phyloP scores from a whole-genome alignment of 441 rosid genomes.

The Populus hybrid region DNA sequence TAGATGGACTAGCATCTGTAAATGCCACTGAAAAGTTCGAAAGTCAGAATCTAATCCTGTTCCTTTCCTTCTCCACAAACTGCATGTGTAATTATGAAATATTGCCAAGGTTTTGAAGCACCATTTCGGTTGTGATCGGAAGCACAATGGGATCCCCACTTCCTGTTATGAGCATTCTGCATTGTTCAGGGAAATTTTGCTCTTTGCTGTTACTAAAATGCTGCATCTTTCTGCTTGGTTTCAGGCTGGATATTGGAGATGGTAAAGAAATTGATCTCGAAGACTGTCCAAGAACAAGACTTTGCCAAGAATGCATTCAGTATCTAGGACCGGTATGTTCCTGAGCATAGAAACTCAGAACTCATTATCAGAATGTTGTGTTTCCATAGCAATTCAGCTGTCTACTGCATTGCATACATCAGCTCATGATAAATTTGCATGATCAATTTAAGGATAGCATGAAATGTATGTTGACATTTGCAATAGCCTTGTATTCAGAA shows the following conservation, averaged over 20 bases:
- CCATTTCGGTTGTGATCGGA: background rate
- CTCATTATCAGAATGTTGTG: background rate
- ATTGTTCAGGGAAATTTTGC: background rate
- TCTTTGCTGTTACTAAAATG: background rate
- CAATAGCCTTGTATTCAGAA: background rate
- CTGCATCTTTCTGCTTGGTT: slow-evolving; percentile 7
- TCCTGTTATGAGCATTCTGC: background rate
- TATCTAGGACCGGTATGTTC: slow-evolving; percentile 85
- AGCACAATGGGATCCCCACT: background rate
- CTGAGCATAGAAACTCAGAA: background rate
- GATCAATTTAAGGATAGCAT: background rate
- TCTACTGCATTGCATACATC: background rate
- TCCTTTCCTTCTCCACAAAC: background rate
- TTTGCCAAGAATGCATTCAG: slow-evolving; percentile 74
- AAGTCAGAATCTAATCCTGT: background rate
- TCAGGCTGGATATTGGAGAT: slow-evolving; percentile 86
- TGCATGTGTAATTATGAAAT: background rate
- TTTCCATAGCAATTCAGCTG: background rate
- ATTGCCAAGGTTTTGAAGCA: background rate
- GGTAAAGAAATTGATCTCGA: slow-evolving; percentile 72
- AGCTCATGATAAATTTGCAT: background rate
- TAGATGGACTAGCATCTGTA: background rate
- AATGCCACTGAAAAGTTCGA: background rate
- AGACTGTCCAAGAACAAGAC: slow-evolving; percentile 61
- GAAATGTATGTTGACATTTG: background rate